Conservation (phyloP, 352 stramenopile genomes). For the Thraustotheca clavata region DNA sequence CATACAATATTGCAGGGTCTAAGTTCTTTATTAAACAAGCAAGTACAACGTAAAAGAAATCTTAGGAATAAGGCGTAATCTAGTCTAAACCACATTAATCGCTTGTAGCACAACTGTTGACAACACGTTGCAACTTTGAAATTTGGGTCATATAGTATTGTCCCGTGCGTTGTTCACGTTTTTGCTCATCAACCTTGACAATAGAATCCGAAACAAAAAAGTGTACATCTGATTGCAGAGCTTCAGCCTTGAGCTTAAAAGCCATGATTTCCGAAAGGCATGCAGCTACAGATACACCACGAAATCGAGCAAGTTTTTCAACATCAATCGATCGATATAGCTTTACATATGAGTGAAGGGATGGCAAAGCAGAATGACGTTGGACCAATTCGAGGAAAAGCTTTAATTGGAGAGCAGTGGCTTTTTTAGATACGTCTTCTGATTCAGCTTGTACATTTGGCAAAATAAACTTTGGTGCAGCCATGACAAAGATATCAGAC, state of each 20-base stretch:
- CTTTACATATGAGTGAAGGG: slow-evolving; percentile 93
- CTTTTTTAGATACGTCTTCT: slow-evolving; percentile 37
- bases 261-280: slow-evolving; percentile 71
- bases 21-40: no score
- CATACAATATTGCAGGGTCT: no score
- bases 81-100: slow-evolving; percentile 4
- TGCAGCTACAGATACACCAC: slow-evolving; percentile 47
- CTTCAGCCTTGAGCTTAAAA: slow-evolving; percentile 39
- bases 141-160: slow-evolving; percentile 89
- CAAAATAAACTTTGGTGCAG: slow-evolving; percentile 93
- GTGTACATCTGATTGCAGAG: slow-evolving; percentile 59
- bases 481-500: slow-evolving; percentile 88
- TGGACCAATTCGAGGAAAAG: slow-evolving; percentile 88
- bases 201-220: slow-evolving; percentile 72
- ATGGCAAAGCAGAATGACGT: slow-evolving; percentile 79
- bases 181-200: slow-evolving; percentile 76
- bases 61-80: no score
- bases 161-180: slow-evolving; percentile 76
- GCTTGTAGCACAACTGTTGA: slow-evolving; percentile 53
- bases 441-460: slow-evolving; percentile 58
- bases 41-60: no score
- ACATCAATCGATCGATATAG: slow-evolving; percentile 95
- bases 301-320: slow-evolving; percentile 91
- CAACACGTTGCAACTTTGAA: slow-evolving; percentile 76
- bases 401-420: slow-evolving; percentile 64